Conservation (phyloP, 352 stramenopile species). For the Pythium graminicola region DNA sequence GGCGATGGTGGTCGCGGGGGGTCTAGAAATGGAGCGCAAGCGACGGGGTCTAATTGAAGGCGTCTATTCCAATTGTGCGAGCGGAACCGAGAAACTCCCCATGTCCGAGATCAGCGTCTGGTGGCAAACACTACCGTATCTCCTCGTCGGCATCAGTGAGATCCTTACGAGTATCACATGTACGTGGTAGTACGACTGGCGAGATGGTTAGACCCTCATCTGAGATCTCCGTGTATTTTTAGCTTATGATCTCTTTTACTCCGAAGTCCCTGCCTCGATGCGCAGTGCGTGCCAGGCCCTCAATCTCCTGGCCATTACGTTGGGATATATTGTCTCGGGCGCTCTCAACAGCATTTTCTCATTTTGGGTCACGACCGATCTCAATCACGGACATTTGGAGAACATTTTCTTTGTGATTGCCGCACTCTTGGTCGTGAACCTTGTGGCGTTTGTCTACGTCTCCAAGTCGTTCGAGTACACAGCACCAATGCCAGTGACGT, state of each 20-base stretch:
- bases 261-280: slow-evolving; percentile 87
- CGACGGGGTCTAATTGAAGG: slow-evolving; percentile 34
- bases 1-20: slow-evolving; percentile 60
- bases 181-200: slow-evolving; percentile 23
- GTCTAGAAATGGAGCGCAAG: slow-evolving; percentile 73
- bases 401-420: slow-evolving; percentile 85
- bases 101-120: slow-evolving; percentile 84
- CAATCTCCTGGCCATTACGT: slow-evolving; percentile 85
- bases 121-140: slow-evolving; percentile 87
- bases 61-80: slow-evolving; percentile 67
- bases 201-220: background rate
- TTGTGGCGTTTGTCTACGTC: slow-evolving; percentile 60
- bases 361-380: slow-evolving; percentile 86
- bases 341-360: slow-evolving; percentile 86
- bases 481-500: slow-evolving; percentile 11
- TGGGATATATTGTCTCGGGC: slow-evolving; percentile 80
- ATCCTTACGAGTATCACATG: slow-evolving; percentile 88
- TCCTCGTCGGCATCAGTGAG: slow-evolving; percentile 85
- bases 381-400: slow-evolving; percentile 88
- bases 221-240: background rate
- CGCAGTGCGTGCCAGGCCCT: slow-evolving; percentile 86
- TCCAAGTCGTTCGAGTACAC: slow-evolving; percentile 80
- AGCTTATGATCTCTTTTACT: slow-evolving; percentile 90
- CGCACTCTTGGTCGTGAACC: slow-evolving; percentile 51
- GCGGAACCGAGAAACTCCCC: slow-evolving; percentile 43